Conservation (phyloP, 1,284 basidiomycete genomes). For the Coniferiporia sulphurascens region DNA sequence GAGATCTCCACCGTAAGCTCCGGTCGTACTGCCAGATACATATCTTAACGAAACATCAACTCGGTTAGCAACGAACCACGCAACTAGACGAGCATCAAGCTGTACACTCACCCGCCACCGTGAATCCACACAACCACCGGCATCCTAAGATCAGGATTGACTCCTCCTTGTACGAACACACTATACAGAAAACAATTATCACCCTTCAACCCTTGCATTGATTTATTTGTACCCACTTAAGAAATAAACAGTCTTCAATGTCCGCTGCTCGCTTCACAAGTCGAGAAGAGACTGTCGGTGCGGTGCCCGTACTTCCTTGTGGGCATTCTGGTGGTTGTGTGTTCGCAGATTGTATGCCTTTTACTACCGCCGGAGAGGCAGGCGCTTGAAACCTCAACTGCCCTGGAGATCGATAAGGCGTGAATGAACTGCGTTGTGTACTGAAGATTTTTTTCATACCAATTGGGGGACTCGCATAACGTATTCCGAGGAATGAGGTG, state of each 20-base stretch:
- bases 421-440: neutral
- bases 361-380: constrained; percentile 24
- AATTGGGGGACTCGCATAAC: constrained; percentile 30
- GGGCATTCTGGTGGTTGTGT: neutral
- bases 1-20: constrained; percentile 12
- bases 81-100: neutral
- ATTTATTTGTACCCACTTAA: constrained; percentile 22
- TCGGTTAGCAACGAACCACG: no score
- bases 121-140: constrained; percentile 34
- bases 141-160: constrained; percentile 19
- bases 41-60: neutral
- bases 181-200: constrained; percentile 17
- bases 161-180: constrained; percentile 26
- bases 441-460: neutral
- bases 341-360: neutral
- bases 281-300: constrained; percentile 5
- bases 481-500: constrained; percentile 30
- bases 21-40: constrained; percentile 8
- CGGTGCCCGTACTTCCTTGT: neutral
- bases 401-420: constrained; percentile 18
- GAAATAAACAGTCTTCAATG: constrained; percentile 31
- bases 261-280: neutral
- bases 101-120: constrained; percentile 28
- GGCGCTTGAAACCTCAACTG: constrained; percentile 33
- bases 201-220: neutral